These are phyloP conservation scores for Mycena metata DNA, from an alignment of 768 basidiomycete genomes.

Conservation along the genomic window DNA sequence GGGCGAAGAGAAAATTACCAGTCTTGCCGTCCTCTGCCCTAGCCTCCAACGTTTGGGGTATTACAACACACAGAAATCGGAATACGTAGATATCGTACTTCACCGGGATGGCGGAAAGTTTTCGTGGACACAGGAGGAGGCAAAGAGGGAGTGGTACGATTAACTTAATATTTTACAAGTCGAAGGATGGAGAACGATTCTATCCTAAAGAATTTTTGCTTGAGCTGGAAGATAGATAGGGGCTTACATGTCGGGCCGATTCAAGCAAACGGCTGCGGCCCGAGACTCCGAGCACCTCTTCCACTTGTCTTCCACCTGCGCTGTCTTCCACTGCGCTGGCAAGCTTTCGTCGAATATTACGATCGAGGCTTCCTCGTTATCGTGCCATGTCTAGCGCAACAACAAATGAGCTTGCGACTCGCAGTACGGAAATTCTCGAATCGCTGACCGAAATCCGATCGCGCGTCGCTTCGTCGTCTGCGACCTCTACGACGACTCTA, in stretches of 20 bases:
- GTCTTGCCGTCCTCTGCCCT: constrained; percentile 31
- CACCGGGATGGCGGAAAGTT: constrained; percentile 17
- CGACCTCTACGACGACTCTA: constrained; percentile 54
- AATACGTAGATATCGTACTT: constrained; percentile 36
- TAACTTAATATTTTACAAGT: too few species aligned
- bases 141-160: constrained; percentile 15
- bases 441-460: constrained; percentile 66
- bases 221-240: too few species aligned
- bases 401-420: constrained; percentile 31
- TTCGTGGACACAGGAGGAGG: constrained; percentile 32
- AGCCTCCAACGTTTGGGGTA: constrained; percentile 36
- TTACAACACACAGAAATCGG: constrained; percentile 13
- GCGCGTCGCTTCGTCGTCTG: constrained; percentile 56
- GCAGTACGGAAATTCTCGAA: constrained; percentile 65
- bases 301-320: too few species aligned
- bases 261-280: too few species aligned
- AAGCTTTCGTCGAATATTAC: not conserved
- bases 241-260: too few species aligned
- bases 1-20: constrained; percentile 24
- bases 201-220: too few species aligned
- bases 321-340: too few species aligned
- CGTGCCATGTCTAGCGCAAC: constrained; percentile 20
- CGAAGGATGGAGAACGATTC: too few species aligned
- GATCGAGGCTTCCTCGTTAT: not conserved
- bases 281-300: too few species aligned